phyloP scores from a whole-genome alignment of 371 early-diverging fungal genomes.

The Batkoa obscura region DNA sequence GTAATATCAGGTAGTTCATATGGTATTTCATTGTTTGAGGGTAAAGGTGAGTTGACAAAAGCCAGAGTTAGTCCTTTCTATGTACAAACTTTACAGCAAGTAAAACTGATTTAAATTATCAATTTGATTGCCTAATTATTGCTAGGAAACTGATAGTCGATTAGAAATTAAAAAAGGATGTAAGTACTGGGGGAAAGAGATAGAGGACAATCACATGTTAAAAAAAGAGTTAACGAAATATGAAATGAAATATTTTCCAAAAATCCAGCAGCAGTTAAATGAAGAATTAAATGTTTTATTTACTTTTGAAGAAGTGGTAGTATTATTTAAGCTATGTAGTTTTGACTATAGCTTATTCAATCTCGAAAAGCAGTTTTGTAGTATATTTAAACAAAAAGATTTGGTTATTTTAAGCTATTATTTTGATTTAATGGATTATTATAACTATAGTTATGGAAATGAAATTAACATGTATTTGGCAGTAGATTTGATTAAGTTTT shows the following conservation, averaged over 20 bases:
- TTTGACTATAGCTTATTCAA: slow-evolving; percentile 14
- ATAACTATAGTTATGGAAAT: slow-evolving; percentile 17
- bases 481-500: slow-evolving; percentile 11
- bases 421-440: slow-evolving; percentile 16
- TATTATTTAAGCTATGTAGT: slow-evolving; percentile 14
- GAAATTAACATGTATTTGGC: slow-evolving; percentile 15
- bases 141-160: slow-evolving; percentile 9
- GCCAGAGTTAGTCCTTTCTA: too few relatives aligned
- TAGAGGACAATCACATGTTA: background rate
- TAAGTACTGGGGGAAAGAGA: slow-evolving; percentile 9
- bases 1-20: too few relatives aligned
- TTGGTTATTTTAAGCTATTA: slow-evolving; percentile 14
- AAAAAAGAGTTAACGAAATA: slow-evolving; percentile 4
- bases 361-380: slow-evolving; percentile 4
- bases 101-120: too few relatives aligned
- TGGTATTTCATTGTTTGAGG: too few relatives aligned
- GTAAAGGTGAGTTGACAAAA: too few relatives aligned
- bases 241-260: background rate
- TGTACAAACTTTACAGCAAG: too few relatives aligned
- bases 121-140: too few relatives aligned
- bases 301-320: slow-evolving; percentile 2
- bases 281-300: background rate
- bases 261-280: background rate
- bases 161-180: slow-evolving; percentile 11
- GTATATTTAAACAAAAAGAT: slow-evolving; percentile 7